Conservation (phyloP, 257 asterid genomes). For the Scutellaria barbata region DNA sequence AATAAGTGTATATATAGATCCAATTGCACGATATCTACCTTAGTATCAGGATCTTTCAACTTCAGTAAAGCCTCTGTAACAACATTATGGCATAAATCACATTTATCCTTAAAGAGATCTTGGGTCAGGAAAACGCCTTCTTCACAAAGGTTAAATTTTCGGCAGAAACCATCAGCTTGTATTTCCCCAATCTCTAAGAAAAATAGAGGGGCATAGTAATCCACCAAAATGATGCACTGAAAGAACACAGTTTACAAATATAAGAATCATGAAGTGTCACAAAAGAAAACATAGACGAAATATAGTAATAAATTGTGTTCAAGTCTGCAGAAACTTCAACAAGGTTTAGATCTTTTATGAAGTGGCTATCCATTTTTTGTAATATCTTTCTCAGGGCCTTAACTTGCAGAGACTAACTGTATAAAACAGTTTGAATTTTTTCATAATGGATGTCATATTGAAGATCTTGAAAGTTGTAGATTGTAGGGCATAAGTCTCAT, state of each 20-base stretch:
- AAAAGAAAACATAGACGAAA: slow-evolving; percentile 3
- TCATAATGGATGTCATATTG: slow-evolving; percentile 10
- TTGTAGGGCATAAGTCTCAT: not conserved
- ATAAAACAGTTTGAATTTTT: not conserved
- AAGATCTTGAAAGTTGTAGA: not conserved
- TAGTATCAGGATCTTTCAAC: slow-evolving; percentile 89
- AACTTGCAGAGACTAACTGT: slow-evolving; percentile 6
- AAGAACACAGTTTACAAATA: slow-evolving; percentile 30
- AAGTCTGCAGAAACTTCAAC: slow-evolving; percentile 20
- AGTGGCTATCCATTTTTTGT: not conserved
- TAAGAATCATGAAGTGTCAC: slow-evolving; percentile 12
- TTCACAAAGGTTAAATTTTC: slow-evolving; percentile 66
- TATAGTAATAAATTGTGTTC: not conserved
- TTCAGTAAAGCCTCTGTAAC: slow-evolving; percentile 72
- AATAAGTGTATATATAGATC: not conserved
- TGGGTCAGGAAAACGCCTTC: slow-evolving; percentile 42
- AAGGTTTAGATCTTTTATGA: not conserved
- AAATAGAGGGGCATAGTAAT: slow-evolving; percentile 83
- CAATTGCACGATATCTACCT: slow-evolving; percentile 49
- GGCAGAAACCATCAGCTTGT: slow-evolving; percentile 65
- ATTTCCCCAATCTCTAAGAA: slow-evolving; percentile 68
- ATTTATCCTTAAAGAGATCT: slow-evolving; percentile 54
- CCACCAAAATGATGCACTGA: slow-evolving; percentile 87
- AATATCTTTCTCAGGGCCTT: slow-evolving; percentile 15
- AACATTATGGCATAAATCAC: slow-evolving; percentile 72